Percentiles rank a stretch among this genome's conserved stretches.
Evolutionary conservation across 1,139 yeast genomes (phyloP).

Genomic region (Candida gigantensis): DNA sequence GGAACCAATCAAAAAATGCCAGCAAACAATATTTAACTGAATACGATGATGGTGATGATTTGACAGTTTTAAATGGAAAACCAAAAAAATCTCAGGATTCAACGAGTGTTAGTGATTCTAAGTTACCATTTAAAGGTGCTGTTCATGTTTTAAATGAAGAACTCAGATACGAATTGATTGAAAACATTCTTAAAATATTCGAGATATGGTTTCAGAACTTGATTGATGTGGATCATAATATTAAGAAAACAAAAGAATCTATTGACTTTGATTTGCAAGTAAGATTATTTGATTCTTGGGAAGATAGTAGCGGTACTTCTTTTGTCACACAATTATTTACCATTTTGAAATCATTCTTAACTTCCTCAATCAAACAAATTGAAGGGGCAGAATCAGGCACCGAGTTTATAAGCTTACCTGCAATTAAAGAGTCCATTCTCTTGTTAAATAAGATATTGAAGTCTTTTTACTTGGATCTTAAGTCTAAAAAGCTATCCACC

Average conservation of each 20-base stretch:
- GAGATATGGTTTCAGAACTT: conserved; percentile 26
- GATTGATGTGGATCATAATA: conserved; percentile 17
- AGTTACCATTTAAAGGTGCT: conserved; percentile 5
- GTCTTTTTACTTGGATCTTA: conserved; percentile 20
- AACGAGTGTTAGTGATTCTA: too few relatives aligned
- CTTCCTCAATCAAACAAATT: conserved; percentile 18
- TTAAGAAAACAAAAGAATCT: conserved; percentile 6
- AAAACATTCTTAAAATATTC: conserved; percentile 28
- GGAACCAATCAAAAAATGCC: conserved; percentile 12
- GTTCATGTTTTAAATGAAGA: conserved; percentile 29
- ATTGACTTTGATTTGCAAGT: conserved; percentile 7
- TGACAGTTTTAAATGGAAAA: conserved; percentile 25
- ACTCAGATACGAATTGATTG: conserved; percentile 25
- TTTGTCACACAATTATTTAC: conserved; percentile 19
- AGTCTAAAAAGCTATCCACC: conserved; percentile 13
- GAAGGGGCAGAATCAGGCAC: conserved; percentile 16
- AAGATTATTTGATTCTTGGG: conserved; percentile 16
- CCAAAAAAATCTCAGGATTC: not conserved
- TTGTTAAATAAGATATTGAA: conserved; percentile 29
- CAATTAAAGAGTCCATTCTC: conserved; percentile 31
- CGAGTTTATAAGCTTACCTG: conserved; percentile 20
- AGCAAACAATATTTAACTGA: conserved; percentile 10
- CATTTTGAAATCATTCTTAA: conserved; percentile 23
- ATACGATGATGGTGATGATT: conserved; percentile 31
- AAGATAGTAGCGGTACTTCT: conserved; percentile 7